These are phyloP conservation scores for Cyberlindnera suaveolens DNA, from an alignment of 805 yeast genomes.

Conservation along the genomic window DNA sequence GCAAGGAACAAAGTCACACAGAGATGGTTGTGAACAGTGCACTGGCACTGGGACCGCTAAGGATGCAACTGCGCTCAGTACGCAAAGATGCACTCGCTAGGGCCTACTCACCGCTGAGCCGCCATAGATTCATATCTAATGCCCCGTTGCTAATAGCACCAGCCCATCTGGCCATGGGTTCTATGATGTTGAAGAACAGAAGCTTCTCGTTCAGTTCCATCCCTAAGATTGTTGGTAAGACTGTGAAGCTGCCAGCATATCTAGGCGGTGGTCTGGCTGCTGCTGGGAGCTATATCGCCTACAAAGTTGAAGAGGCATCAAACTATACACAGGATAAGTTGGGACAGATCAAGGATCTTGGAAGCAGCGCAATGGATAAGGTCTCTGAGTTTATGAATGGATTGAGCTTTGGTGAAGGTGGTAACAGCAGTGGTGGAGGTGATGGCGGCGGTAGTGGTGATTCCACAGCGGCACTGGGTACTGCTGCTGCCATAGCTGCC, in stretches of 20 bases:
- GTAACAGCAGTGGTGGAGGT: slow-evolving; percentile 13
- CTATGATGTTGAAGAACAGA: slow-evolving; percentile 1
- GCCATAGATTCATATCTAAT: slow-evolving; percentile 6
- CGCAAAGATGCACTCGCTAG: background rate
- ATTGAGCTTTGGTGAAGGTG: slow-evolving; percentile 19
- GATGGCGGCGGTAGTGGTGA: slow-evolving; percentile 17
- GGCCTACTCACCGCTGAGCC: background rate
- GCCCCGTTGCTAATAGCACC: slow-evolving; percentile 3
- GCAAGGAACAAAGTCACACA: too few species aligned
- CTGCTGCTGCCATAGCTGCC: slow-evolving; percentile 46
- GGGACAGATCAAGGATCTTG: slow-evolving; percentile 53
- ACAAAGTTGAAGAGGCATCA: slow-evolving; percentile 86
- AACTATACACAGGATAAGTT: slow-evolving; percentile 63
- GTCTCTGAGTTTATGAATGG: slow-evolving; percentile 20
- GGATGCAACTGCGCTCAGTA: background rate
- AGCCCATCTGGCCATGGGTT: background rate
- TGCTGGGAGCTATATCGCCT: slow-evolving; percentile 87
- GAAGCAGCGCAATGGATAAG: slow-evolving; percentile 46
- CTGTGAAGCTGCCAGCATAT: slow-evolving; percentile 65
- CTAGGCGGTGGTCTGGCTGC: slow-evolving; percentile 92
- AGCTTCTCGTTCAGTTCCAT: slow-evolving; percentile 26
- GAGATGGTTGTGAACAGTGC: background rate
- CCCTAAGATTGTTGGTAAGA: slow-evolving; percentile 50
- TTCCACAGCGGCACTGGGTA: slow-evolving; percentile 42
- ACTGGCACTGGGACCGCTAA: background rate